These are phyloP conservation scores for Elaphomyces granulatus DNA, from an alignment of 495 filamentous ascomycete genomes.

Conservation along the genomic window DNA sequence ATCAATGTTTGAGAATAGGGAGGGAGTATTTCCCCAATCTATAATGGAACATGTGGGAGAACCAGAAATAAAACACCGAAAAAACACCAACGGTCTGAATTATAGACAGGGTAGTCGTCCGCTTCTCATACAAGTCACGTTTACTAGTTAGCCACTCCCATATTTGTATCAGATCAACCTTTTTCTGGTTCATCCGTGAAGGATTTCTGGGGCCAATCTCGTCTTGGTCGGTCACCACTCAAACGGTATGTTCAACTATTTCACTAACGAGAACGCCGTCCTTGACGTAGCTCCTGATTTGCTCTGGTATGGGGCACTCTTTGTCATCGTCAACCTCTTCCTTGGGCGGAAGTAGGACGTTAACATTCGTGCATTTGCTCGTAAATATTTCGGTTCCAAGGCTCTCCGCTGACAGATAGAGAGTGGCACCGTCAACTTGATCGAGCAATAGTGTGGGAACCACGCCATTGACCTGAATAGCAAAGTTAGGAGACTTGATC, in stretches of 20 bases:
- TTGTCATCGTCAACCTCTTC: constrained; percentile 54
- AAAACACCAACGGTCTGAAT: no score
- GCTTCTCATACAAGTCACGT: no score
- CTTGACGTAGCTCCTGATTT: constrained; percentile 70
- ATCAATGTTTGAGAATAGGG: no score
- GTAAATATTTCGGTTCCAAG: constrained; percentile 67
- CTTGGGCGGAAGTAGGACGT: constrained; percentile 61
- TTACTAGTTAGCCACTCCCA: no score
- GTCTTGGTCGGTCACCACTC: no score
- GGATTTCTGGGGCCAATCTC: no score
- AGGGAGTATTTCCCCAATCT: no score
- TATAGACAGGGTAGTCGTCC: no score
- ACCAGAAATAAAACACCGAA: no score
- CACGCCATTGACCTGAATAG: constrained; percentile 69
- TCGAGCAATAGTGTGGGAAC: constrained; percentile 82
- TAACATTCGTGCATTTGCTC: constrained; percentile 70
- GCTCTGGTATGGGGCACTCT: constrained; percentile 76
- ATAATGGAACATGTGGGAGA: no score
- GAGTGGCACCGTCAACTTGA: constrained; percentile 76
- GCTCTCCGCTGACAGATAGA: constrained; percentile 74
- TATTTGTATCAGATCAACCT: neutral
- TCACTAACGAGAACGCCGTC: constrained; percentile 65
- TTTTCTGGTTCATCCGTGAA: constrained; percentile 8
- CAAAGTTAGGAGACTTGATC: constrained; percentile 87
- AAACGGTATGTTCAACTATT: constrained; percentile 82